Base-by-base conservation (phyloP, 192 early-diverging fungal species). In the Funneliformis mosseae region DNA sequence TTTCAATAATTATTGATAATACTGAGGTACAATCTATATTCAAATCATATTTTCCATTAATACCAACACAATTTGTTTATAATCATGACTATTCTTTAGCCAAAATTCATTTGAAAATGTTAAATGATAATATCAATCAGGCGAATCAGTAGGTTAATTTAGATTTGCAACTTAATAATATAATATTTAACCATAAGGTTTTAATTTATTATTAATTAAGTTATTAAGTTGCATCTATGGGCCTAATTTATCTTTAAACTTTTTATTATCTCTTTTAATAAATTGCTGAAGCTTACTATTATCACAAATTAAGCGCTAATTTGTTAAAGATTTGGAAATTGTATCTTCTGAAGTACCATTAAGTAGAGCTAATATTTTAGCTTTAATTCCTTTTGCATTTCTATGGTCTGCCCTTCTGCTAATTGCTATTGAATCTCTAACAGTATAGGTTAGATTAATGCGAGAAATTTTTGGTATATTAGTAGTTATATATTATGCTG, bases 101-200 rank as follows among this genome's bases (percentile, higher is more conserved):
- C 73, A 74, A 59, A 74, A 74, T n/a, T 74, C 46, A 28, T 74
- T 27, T 33, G 73, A 59, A 27, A 74, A 9, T 27, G 73, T 74
- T 10, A 55, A 42, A 16, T 74, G 46, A n/a, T 74, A 74, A 74
- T 74, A 74, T 45, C 28, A 25, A 8, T 70, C 10, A 16, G 68
- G 7, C 4, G 73, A 39, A 39, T 74, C 16, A n/a, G 3, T 46
- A 42, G 73, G 73, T 55, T 74, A 46, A 41, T 12, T n/a, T 43
- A 18, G 0, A 11, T 38, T 14, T 23, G 70, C 38, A 43, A 50
- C 8, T 10, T 72, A 46, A 74, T 74, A 74, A 59, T 70, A 42
- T 70, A 70, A 70, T 39, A 70, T n/a, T 42, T 11, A 70, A 18
- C 73, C 48, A n/a, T 74, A 14, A 21, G 46, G 48, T 59, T 55